Evolutionary conservation across 2,329 filamentous ascomycete species (phyloP).

Genomic region (Aspergillus tanneri): DNA sequence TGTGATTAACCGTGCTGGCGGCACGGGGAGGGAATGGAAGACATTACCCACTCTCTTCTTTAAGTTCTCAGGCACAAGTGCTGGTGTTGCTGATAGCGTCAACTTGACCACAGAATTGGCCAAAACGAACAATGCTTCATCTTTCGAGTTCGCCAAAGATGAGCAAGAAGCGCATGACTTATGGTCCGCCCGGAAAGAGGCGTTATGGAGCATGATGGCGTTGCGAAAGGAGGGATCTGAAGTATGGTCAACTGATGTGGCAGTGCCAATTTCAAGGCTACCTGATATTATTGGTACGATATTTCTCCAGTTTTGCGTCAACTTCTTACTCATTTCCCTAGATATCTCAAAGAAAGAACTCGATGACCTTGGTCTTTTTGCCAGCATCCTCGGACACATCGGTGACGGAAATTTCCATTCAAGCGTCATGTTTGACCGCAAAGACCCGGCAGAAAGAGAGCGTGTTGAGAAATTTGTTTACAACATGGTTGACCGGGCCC

Average conservation of each 20-base stretch:
- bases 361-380: conserved; percentile 80
- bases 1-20: conserved; percentile 65
- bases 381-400: conserved; percentile 83
- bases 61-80: conserved; percentile 71
- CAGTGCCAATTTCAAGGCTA: conserved; percentile 60
- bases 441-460: conserved; percentile 65
- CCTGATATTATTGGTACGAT: conserved; percentile 63
- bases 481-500: conserved; percentile 84
- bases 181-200: conserved; percentile 62
- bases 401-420: conserved; percentile 95
- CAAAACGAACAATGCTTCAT: conserved; percentile 55
- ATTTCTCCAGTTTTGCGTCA: conserved; percentile 10
- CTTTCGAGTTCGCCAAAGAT: conserved; percentile 57
- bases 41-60: conserved; percentile 46
- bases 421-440: conserved; percentile 81
- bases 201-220: conserved; percentile 61
- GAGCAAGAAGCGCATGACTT: conserved; percentile 55
- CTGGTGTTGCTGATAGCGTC: conserved; percentile 76
- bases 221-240: conserved; percentile 56
- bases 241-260: conserved; percentile 62
- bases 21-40: conserved; percentile 52
- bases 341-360: conserved; percentile 87
- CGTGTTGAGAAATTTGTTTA: conserved; percentile 80
- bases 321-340: conserved; percentile 25
- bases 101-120: conserved; percentile 66